Percentiles rank a stretch among this genome's conserved stretches.
phyloP scores from a whole-genome alignment of 768 basidiomycete genomes.

The Chalciporus chontae region DNA sequence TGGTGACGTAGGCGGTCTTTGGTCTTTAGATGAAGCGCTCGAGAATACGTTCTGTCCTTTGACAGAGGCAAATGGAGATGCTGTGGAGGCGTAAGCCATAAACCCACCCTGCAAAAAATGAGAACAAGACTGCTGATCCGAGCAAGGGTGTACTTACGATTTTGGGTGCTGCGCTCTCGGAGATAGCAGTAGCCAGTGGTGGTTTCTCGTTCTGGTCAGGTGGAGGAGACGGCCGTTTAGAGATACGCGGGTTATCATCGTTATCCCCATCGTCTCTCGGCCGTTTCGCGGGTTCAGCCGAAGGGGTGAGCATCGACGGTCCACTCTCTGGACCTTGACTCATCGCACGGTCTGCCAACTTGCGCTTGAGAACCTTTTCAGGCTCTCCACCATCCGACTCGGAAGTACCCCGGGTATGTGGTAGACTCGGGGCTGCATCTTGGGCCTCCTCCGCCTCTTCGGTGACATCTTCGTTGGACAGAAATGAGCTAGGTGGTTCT shows the following conservation, averaged over 20 bases:
- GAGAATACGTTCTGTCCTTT: constrained; percentile 61
- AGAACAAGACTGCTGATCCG: constrained; percentile 7
- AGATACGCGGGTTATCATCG: constrained; percentile 59
- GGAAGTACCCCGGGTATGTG: constrained; percentile 27
- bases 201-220: constrained; percentile 44
- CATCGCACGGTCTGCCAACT: constrained; percentile 62
- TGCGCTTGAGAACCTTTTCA: constrained; percentile 69
- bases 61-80: constrained; percentile 70
- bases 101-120: constrained; percentile 55
- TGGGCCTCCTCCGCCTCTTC: constrained; percentile 31
- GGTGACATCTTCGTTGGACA: constrained; percentile 17
- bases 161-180: constrained; percentile 38
- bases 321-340: constrained; percentile 51
- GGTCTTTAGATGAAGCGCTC: constrained; percentile 21
- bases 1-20: constrained; percentile 28
- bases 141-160: constrained; percentile 37
- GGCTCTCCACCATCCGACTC: constrained; percentile 45
- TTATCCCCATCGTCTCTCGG: constrained; percentile 59
- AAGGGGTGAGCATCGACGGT: constrained; percentile 17
- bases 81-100: constrained; percentile 73
- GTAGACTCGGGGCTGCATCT: constrained; percentile 23
- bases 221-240: constrained; percentile 64
- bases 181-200: constrained; percentile 1
- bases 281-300: constrained; percentile 48
- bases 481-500: constrained; percentile 16